phyloP scores from a whole-genome alignment of 441 rosid genomes.

The Erodium trifolium region DNA sequence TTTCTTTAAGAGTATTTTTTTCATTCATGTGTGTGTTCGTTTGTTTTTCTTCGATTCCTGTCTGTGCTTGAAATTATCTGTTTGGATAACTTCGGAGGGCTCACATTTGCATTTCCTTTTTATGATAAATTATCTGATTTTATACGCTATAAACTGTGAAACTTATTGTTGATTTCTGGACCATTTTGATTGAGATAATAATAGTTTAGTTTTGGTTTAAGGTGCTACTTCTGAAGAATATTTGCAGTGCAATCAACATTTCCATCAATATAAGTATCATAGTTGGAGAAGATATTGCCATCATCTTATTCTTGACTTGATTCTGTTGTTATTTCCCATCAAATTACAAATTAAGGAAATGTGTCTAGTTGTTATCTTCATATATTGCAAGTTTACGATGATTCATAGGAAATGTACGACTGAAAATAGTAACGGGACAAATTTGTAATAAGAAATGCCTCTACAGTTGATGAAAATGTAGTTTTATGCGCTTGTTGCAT shows the following conservation, averaged over 20 bases:
- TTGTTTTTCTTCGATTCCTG: neutral
- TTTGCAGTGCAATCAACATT: neutral
- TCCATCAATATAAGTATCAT: neutral
- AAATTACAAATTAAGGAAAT: neutral
- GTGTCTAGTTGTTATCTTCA: neutral
- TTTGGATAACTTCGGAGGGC: neutral
- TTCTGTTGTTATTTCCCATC: neutral
- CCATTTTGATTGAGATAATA: neutral
- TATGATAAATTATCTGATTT: neutral
- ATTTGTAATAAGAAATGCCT: too few species aligned
- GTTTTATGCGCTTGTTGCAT: too few species aligned
- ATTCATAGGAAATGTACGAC: neutral
- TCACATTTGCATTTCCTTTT: neutral
- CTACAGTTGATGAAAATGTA: too few species aligned
- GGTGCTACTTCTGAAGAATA: neutral
- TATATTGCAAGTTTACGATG: neutral
- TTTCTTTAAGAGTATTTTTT: neutral
- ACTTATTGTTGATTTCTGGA: slow-evolving; percentile 1
- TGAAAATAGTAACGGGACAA: neutral
- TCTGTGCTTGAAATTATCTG: neutral
- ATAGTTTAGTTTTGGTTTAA: neutral
- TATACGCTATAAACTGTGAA: neutral
- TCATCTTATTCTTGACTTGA: neutral
- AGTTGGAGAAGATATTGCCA: neutral
- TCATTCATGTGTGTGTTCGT: neutral